Conservation (phyloP, 2,329 filamentous ascomycete genomes). For the Ascochyta fabae region DNA sequence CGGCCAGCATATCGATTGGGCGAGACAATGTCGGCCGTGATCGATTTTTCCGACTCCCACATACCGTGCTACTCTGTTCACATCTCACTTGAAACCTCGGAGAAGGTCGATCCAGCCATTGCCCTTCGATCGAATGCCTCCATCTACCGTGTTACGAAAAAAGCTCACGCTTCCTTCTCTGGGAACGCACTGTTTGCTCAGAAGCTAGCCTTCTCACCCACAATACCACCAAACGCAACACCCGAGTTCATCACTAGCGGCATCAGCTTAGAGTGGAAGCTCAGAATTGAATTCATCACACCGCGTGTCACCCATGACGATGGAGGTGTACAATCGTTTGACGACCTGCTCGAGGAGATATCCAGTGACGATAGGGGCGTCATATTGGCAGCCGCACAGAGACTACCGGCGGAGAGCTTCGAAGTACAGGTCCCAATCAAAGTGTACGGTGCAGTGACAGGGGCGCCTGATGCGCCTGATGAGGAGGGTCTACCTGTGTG, state of each 20-base stretch:
- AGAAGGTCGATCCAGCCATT: slow-evolving; percentile 79
- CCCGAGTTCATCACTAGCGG: slow-evolving; percentile 93
- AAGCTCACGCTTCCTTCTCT: slow-evolving; percentile 76
- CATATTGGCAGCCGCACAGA: slow-evolving; percentile 78
- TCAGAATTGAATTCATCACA: slow-evolving; percentile 92
- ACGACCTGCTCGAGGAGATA: slow-evolving; percentile 75
- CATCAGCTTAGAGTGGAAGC: slow-evolving; percentile 84
- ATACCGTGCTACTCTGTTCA: slow-evolving; percentile 87
- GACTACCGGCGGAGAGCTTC: slow-evolving; percentile 84
- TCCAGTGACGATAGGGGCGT: slow-evolving; percentile 79
- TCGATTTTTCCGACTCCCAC: slow-evolving; percentile 81
- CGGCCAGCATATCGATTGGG: slow-evolving; percentile 88
- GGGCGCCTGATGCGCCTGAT: slow-evolving; percentile 40
- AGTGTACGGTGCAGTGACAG: slow-evolving; percentile 70
- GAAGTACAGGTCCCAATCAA: slow-evolving; percentile 84
- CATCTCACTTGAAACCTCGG: slow-evolving; percentile 82
- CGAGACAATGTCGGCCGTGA: slow-evolving; percentile 80
- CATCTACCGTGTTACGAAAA: slow-evolving; percentile 84
- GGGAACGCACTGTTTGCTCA: slow-evolving; percentile 84
- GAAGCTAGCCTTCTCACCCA: slow-evolving; percentile 78
- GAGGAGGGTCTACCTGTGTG: slow-evolving; percentile 44
- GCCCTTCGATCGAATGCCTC: slow-evolving; percentile 85
- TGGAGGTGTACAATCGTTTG: slow-evolving; percentile 36
- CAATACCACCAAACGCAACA: slow-evolving; percentile 82
- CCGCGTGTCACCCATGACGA: slow-evolving; percentile 59